Conservation (phyloP, 2,329 filamentous ascomycete species). For the Trichoderma hamatum region DNA sequence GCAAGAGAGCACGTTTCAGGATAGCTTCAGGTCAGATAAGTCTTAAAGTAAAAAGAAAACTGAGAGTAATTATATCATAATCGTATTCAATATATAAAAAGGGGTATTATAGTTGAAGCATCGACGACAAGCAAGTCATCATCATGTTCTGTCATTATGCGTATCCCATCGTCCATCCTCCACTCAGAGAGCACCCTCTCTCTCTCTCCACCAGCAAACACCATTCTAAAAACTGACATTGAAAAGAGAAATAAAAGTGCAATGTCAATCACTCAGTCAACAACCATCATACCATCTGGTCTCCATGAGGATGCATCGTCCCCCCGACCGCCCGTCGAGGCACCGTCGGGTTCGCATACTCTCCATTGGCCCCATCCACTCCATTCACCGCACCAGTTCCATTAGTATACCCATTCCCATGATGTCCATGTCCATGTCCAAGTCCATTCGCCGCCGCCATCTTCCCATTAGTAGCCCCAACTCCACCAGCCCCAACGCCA, state of each 20-base stretch:
- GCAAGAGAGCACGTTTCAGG: no score
- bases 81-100: neutral
- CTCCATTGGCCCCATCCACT: conserved; percentile 4
- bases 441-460: neutral
- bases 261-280: neutral
- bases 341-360: conserved; percentile 24
- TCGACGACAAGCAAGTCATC: neutral
- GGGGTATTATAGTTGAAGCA: neutral
- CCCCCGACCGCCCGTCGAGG: conserved; percentile 30
- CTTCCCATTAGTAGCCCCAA: neutral
- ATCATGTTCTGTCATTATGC: neutral
- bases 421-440: neutral
- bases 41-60: no score
- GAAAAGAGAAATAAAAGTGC: neutral
- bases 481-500: neutral
- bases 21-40: no score
- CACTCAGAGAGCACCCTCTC: neutral
- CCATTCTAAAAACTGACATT: no score
- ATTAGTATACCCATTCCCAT: neutral
- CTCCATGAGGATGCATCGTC: conserved; percentile 2
- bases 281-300: conserved; percentile 29
- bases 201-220: neutral
- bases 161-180: neutral
- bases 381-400: conserved; percentile 25
- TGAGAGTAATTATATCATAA: neutral